Conservation (phyloP, 2,329 filamentous ascomycete genomes). For the Elsinoe australis region DNA sequence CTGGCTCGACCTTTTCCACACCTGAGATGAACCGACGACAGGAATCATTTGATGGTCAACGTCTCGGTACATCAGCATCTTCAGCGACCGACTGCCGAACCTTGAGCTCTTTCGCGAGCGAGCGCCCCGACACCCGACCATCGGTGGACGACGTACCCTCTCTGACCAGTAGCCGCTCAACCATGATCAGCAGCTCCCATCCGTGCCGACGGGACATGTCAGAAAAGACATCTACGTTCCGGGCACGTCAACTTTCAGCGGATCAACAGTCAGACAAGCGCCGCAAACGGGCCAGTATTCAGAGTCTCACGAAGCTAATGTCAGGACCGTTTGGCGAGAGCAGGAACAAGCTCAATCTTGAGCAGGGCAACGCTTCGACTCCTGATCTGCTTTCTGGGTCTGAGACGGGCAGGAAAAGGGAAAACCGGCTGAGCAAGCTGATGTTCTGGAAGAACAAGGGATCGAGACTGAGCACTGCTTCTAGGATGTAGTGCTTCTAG, state of each 20-base stretch:
- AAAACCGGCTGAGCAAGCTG: constrained; percentile 63
- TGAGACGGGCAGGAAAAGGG: constrained; percentile 44
- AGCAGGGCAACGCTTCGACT: constrained; percentile 50
- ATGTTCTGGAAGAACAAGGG: constrained; percentile 67
- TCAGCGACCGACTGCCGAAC: constrained; percentile 64
- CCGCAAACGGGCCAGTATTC: constrained; percentile 66
- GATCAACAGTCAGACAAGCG: constrained; percentile 43
- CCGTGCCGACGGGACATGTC: constrained; percentile 29
- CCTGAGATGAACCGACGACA: constrained; percentile 56
- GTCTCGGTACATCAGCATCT: constrained; percentile 67
- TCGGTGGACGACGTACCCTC: constrained; percentile 70
- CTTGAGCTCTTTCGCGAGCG: constrained; percentile 63
- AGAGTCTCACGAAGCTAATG: constrained; percentile 67
- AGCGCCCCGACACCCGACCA: constrained; percentile 63
- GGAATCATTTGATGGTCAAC: constrained; percentile 60
- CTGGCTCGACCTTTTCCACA: constrained; percentile 53
- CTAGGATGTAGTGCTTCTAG: constrained; percentile 6
- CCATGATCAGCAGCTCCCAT: constrained; percentile 63
- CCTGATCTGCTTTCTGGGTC: constrained; percentile 40
- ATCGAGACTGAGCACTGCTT: constrained; percentile 14
- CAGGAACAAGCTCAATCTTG: constrained; percentile 65
- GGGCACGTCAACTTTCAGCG: constrained; percentile 15
- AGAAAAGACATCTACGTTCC: constrained; percentile 17
- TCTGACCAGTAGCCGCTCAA: constrained; percentile 67
- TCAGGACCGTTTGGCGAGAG: constrained; percentile 63